phyloP scores from a whole-genome alignment of 352 stramenopile genomes.

The Phytophthora parvispora region DNA sequence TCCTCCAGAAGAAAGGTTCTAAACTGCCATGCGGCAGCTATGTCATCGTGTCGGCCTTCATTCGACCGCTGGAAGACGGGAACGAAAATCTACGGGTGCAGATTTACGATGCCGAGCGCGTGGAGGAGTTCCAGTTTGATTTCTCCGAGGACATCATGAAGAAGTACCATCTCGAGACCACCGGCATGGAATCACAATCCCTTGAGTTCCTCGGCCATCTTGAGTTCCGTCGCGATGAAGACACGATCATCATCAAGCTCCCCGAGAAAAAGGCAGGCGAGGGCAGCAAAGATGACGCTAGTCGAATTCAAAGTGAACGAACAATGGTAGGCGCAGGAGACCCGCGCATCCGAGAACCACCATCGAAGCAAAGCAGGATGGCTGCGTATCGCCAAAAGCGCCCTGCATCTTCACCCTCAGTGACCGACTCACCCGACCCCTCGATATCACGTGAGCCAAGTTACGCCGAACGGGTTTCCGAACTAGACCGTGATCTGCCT shows the following conservation, averaged over 20 bases:
- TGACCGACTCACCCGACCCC: background rate
- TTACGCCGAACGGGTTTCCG: background rate
- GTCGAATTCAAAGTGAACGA: constrained; percentile 30
- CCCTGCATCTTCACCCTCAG: constrained; percentile 18
- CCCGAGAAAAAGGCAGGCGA: constrained; percentile 50
- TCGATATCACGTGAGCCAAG: constrained; percentile 1
- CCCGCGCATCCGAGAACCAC: constrained; percentile 1
- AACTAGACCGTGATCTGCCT: background rate
- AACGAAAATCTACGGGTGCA: constrained; percentile 80
- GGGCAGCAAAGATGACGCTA: background rate
- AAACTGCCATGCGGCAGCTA: constrained; percentile 71
- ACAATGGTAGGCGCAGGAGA: constrained; percentile 27
- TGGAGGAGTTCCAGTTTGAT: constrained; percentile 85
- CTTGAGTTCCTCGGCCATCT: constrained; percentile 60
- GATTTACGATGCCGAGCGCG: constrained; percentile 77
- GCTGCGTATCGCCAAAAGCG: constrained; percentile 12
- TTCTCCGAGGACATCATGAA: constrained; percentile 74
- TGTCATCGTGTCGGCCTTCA: constrained; percentile 76
- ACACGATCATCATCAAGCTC: constrained; percentile 76
- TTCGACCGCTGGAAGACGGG: constrained; percentile 72
- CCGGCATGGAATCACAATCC: constrained; percentile 46
- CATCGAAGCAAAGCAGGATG: constrained; percentile 4
- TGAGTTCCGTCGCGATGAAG: constrained; percentile 70
- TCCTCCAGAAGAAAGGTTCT: constrained; percentile 66
- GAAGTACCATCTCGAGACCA: constrained; percentile 57